Conservation (phyloP, 2,329 filamentous ascomycete genomes). For the Microsporum ferrugineum region DNA sequence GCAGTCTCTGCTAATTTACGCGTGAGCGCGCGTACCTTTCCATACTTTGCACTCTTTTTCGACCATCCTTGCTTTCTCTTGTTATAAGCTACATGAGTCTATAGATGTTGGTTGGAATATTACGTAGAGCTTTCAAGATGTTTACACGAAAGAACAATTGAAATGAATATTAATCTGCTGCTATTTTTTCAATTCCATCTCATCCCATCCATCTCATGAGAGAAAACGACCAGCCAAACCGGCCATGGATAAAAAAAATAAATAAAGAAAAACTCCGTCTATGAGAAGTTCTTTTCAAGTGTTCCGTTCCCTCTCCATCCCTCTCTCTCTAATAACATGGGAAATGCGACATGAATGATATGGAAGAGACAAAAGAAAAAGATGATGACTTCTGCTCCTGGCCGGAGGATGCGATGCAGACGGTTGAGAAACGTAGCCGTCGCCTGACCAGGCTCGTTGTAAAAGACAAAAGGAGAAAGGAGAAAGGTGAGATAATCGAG, state of each 20-base stretch:
- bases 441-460: background rate
- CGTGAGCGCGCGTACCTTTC: background rate
- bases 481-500: background rate
- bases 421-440: background rate
- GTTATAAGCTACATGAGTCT: too few species aligned
- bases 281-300: background rate
- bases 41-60: background rate
- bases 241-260: background rate
- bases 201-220: constrained; percentile 22
- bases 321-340: background rate
- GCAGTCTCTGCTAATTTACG: background rate
- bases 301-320: background rate
- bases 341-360: background rate
- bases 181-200: background rate
- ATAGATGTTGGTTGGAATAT: background rate
- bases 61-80: too few species aligned
- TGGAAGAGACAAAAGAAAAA: background rate
- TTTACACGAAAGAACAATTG: background rate
- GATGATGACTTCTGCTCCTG: background rate
- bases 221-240: constrained; percentile 16
- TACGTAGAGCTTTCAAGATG: background rate
- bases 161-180: constrained; percentile 8
- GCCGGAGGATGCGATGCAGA: background rate
- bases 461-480: background rate
- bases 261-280: background rate